These are phyloP conservation scores for Daedaleopsis sinensis DNA, from an alignment of 768 basidiomycete genomes.

Conservation along the genomic window DNA sequence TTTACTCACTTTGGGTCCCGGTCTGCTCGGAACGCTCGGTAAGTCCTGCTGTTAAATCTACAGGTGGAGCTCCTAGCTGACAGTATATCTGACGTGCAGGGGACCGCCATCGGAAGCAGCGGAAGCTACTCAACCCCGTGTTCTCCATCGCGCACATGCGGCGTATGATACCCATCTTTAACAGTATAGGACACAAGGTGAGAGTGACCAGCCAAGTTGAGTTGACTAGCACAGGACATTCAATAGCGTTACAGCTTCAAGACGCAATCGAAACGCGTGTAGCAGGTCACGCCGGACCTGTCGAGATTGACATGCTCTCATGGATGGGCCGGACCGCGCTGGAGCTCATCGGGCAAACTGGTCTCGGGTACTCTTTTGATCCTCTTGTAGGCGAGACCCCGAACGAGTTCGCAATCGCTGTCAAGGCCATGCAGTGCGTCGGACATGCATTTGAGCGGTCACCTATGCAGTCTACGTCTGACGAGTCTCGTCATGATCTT, in stretches of 20 bases:
- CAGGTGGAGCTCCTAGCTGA: neutral
- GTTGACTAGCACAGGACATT: too few species aligned
- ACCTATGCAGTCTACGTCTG: too few species aligned
- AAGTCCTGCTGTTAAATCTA: neutral
- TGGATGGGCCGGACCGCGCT: conserved; percentile 30
- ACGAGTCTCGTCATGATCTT: too few species aligned
- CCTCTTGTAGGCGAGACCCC: conserved; percentile 34
- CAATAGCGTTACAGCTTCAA: neutral
- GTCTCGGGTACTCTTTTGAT: conserved; percentile 44
- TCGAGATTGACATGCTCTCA: conserved; percentile 26
- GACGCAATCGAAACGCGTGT: conserved; percentile 24
- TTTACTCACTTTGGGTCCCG: neutral
- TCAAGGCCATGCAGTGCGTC: conserved; percentile 19
- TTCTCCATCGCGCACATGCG: conserved; percentile 11
- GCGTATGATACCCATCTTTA: conserved; percentile 7
- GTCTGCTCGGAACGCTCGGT: neutral
- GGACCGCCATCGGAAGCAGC: conserved; percentile 1
- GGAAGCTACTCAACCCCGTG: conserved; percentile 10
- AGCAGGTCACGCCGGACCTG: neutral
- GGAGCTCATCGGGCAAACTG: conserved; percentile 47
- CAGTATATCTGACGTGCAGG: neutral
- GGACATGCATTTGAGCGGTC: too few species aligned
- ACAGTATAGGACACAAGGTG: neutral
- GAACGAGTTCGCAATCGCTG: conserved; percentile 3
- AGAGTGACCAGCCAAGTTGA: neutral